Base-by-base conservation (phyloP, 163 green algal species). In the Chlamydomonas reinhardtii region DNA sequence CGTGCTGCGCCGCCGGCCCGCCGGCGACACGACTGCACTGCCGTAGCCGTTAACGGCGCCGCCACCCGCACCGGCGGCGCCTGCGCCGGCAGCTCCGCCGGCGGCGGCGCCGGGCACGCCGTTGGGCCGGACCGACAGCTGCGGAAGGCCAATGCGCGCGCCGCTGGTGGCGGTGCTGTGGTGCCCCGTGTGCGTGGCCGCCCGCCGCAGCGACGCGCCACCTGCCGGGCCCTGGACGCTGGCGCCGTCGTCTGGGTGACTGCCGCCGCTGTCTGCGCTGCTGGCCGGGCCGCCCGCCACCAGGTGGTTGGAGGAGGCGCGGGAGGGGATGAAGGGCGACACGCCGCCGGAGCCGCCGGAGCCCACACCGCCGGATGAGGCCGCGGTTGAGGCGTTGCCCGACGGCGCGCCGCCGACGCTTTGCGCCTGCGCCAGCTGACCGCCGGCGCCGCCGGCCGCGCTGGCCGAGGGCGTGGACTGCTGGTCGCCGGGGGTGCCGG, bases 221-320 rank as follows among this genome's bases (percentile, higher is more conserved):
- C 56, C 39, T n/a, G 52, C 52, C 54, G 52, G 48, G 48, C 48
- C 48, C 48, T 56, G 48, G 11, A 17, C 48, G 48, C 48, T 56
- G 48, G 48, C 16, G 52, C 19, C 29, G 27, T 34, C 29, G 29
- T 34, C n/a, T 0, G 65, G n/a, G 65, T 69, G 62, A 6, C 20
- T 35, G n/a, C 54, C 54, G 32, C 6, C 61, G 61, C 61, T 39
- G 75, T 73, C 69, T 20, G 20, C 69, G 69, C 69, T 37, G 34
- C 69, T 37, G 15, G 17, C 16, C 24, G 79, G 79, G 2, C 66
- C 80, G 8, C 80, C 80, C 19, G 35, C 19, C 17, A 86, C 76
- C 56, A 80, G 79, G 80, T 86, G 73, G 70, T 86, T 74, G 25
- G 70, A 80, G 34, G 80, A 86, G 17, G 80, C 56, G 19, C 80